Percentiles rank a stretch among this genome's conserved stretches.
These are phyloP conservation scores for Calocera viscosa DNA, from an alignment of 768 basidiomycete genomes.

Conservation along the genomic window DNA sequence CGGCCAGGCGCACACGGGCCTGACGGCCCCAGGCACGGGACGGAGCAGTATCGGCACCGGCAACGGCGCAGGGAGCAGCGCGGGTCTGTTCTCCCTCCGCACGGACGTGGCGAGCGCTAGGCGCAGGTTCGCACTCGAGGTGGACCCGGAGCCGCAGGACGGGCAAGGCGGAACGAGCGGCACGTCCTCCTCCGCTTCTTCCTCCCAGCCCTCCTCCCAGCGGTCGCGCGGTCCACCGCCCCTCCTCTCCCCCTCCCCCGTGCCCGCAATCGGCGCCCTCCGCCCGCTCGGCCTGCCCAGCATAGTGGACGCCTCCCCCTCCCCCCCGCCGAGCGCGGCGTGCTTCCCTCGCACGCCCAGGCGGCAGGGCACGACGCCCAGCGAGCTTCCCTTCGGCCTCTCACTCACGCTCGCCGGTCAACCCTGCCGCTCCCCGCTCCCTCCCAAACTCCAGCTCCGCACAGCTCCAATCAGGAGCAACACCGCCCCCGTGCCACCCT, in stretches of 20 bases:
- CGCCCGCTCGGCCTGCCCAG: slow-evolving; percentile 24
- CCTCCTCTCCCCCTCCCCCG: slow-evolving; percentile 30
- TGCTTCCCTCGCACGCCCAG: slow-evolving; percentile 14
- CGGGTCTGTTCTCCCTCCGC: background rate
- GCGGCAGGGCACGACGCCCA: background rate
- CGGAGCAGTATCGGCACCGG: background rate
- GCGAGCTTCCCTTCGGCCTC: too few species aligned
- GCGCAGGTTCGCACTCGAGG: background rate
- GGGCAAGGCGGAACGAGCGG: background rate
- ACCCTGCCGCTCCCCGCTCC: slow-evolving; percentile 22
- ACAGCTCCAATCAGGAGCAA: slow-evolving; percentile 23
- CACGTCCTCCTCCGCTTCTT: background rate
- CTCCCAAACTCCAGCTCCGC: slow-evolving; percentile 50
- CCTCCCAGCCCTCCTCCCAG: background rate
- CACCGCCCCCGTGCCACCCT: slow-evolving; percentile 17
- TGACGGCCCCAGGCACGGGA: background rate
- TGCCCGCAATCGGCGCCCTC: slow-evolving; percentile 40
- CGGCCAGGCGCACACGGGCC: background rate
- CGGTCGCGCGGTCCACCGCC: too few species aligned
- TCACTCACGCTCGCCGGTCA: too few species aligned
- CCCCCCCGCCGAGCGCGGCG: slow-evolving; percentile 41
- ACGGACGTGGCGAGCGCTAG: slow-evolving; percentile 5
- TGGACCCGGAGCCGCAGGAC: background rate
- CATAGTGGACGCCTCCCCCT: slow-evolving; percentile 39
- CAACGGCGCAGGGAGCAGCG: background rate